phyloP scores from a whole-genome alignment of 2,329 filamentous ascomycete genomes.

The Graphilbum fragrans region DNA sequence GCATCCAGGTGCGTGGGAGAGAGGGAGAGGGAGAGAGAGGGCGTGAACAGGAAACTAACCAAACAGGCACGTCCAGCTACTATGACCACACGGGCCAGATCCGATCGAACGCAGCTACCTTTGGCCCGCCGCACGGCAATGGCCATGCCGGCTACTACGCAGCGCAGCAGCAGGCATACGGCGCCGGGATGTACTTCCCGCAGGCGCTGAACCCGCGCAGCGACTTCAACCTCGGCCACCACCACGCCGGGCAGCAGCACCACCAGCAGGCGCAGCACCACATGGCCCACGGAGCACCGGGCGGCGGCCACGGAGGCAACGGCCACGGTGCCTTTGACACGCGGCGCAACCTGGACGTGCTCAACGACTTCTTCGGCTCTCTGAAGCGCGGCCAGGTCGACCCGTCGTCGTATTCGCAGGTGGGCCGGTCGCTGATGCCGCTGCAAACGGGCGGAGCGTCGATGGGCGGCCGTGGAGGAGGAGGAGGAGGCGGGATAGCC shows the following conservation, averaged over 20 bases:
- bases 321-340: slow-evolving; percentile 43
- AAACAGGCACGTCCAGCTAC: slow-evolving; percentile 40
- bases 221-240: slow-evolving; percentile 41
- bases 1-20: slow-evolving; percentile 40
- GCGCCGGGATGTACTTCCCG: slow-evolving; percentile 64
- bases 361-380: slow-evolving; percentile 90
- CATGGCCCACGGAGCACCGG: neutral
- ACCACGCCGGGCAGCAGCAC: slow-evolving; percentile 23
- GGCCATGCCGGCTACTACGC: slow-evolving; percentile 49
- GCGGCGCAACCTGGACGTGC: slow-evolving; percentile 75
- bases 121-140: slow-evolving; percentile 41
- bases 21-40: neutral
- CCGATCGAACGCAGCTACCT: slow-evolving; percentile 41
- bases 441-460: slow-evolving; percentile 43
- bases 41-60: neutral
- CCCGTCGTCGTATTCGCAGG: slow-evolving; percentile 77
- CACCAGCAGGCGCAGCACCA: slow-evolving; percentile 5
- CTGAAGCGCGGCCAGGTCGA: slow-evolving; percentile 86
- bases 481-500: slow-evolving; percentile 25
- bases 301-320: neutral
- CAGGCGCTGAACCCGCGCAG: slow-evolving; percentile 40
- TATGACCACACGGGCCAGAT: slow-evolving; percentile 56
- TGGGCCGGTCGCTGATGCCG: slow-evolving; percentile 77
- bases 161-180: slow-evolving; percentile 39
- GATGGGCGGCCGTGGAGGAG: slow-evolving; percentile 23